These are phyloP conservation scores for Apiotrichum laibachii DNA, from an alignment of 1,284 basidiomycete genomes.

Conservation along the genomic window DNA sequence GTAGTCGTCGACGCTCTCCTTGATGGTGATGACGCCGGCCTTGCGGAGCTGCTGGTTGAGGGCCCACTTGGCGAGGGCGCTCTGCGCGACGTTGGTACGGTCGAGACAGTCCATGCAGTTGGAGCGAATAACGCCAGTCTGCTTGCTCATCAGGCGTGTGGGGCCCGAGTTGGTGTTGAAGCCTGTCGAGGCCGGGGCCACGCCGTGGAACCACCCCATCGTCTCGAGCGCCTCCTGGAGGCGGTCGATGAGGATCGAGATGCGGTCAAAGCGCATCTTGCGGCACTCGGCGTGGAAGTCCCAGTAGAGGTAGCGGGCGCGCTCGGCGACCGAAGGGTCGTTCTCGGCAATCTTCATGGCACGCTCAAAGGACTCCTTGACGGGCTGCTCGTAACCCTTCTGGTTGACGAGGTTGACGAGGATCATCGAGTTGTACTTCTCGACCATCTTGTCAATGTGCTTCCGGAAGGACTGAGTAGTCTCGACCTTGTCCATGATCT, in stretches of 20 bases:
- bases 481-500: conserved; percentile 87
- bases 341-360: conserved; percentile 55
- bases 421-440: conserved; percentile 74
- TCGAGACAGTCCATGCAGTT: conserved; percentile 89
- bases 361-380: conserved; percentile 93
- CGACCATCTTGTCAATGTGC: conserved; percentile 74
- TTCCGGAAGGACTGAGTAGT: conserved; percentile 71
- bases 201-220: conserved; percentile 61
- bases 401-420: conserved; percentile 94
- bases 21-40: conserved; percentile 66
- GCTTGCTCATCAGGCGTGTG: conserved; percentile 31
- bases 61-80: conserved; percentile 78
- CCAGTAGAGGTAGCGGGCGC: conserved; percentile 87
- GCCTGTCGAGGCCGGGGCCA: conserved; percentile 19
- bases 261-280: conserved; percentile 91
- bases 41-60: conserved; percentile 74
- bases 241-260: conserved; percentile 75
- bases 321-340: conserved; percentile 38
- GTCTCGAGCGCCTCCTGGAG: conserved; percentile 69
- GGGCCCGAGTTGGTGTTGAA: conserved; percentile 19
- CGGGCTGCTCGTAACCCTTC: conserved; percentile 87
- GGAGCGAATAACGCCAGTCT: conserved; percentile 53
- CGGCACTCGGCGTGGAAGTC: conserved; percentile 98
- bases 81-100: conserved; percentile 94
- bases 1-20: conserved; percentile 72